Conservation (phyloP, 768 basidiomycete genomes). For the Tylopilus felleus region DNA sequence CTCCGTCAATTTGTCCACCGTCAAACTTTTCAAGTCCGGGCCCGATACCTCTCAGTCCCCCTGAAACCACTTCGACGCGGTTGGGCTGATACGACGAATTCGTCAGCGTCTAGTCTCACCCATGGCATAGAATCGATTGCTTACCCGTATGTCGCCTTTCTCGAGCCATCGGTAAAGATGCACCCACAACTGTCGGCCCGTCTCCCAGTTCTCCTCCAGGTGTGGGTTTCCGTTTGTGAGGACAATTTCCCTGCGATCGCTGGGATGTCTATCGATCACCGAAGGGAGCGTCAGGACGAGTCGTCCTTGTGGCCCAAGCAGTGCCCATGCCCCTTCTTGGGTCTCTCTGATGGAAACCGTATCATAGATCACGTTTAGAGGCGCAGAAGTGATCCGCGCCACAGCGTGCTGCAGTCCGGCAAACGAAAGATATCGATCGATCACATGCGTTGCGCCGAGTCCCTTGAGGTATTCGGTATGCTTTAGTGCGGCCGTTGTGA, state of each 20-base stretch:
- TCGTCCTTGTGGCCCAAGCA: constrained; percentile 38
- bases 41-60: constrained; percentile 42
- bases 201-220: constrained; percentile 32
- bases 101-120: not conserved
- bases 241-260: constrained; percentile 29
- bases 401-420: constrained; percentile 32
- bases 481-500: constrained; percentile 35
- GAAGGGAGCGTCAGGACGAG: constrained; percentile 35
- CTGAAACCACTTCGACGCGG: constrained; percentile 38
- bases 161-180: constrained; percentile 29
- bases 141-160: constrained; percentile 31
- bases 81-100: constrained; percentile 37
- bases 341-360: constrained; percentile 38
- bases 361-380: constrained; percentile 37
- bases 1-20: constrained; percentile 40
- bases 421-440: constrained; percentile 30
- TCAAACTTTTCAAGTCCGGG: constrained; percentile 41
- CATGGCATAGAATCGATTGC: not conserved
- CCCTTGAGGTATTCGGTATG: constrained; percentile 34
- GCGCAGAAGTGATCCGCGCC: constrained; percentile 36
- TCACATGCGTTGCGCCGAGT: constrained; percentile 34
- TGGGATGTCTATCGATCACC: constrained; percentile 26
- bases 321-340: constrained; percentile 34
- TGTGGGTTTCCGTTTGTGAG: constrained; percentile 34
- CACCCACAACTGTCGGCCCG: constrained; percentile 31